Percentiles rank a stretch among this genome's conserved stretches.
phyloP scores from a whole-genome alignment of 371 early-diverging fungal genomes.

The Dichotomocladium elegans region DNA sequence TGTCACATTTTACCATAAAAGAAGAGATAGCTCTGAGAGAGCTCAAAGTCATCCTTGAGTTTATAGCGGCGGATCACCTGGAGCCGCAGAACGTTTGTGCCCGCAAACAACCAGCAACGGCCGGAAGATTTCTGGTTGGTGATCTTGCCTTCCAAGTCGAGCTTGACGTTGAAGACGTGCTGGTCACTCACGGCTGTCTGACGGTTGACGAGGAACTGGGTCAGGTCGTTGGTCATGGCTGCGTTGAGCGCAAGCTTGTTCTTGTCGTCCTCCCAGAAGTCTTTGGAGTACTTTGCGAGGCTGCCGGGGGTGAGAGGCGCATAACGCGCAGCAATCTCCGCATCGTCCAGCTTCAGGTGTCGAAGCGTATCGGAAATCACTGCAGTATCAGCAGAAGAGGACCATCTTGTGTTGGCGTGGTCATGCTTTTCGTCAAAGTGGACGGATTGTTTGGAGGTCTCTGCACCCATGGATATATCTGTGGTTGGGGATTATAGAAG shows the following conservation, averaged over 20 bases:
- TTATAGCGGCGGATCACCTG: conserved; percentile 51
- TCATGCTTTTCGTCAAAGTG: conserved; percentile 8
- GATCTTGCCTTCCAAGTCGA: conserved; percentile 56
- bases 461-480: conserved; percentile 8
- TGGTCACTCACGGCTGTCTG: conserved; percentile 32
- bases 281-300: conserved; percentile 31
- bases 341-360: conserved; percentile 14
- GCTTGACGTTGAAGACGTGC: conserved; percentile 60
- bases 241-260: conserved; percentile 68
- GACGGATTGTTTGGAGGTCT: conserved; percentile 6
- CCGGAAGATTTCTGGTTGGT: conserved; percentile 82
- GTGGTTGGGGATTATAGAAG: not conserved
- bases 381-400: conserved; percentile 2
- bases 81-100: conserved; percentile 38
- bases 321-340: conserved; percentile 19
- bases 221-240: conserved; percentile 52
- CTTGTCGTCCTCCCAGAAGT: conserved; percentile 61
- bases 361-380: conserved; percentile 15
- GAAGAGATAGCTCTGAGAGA: conserved; percentile 77
- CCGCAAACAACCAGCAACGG: conserved; percentile 86
- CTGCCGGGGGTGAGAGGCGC: conserved; percentile 22
- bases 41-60: conserved; percentile 70
- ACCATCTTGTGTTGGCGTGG: not conserved
- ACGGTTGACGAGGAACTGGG: conserved; percentile 58
- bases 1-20: conserved; percentile 72